These are phyloP conservation scores for Solioccasus polychromus DNA, from an alignment of 768 basidiomycete genomes.

Conservation along the genomic window DNA sequence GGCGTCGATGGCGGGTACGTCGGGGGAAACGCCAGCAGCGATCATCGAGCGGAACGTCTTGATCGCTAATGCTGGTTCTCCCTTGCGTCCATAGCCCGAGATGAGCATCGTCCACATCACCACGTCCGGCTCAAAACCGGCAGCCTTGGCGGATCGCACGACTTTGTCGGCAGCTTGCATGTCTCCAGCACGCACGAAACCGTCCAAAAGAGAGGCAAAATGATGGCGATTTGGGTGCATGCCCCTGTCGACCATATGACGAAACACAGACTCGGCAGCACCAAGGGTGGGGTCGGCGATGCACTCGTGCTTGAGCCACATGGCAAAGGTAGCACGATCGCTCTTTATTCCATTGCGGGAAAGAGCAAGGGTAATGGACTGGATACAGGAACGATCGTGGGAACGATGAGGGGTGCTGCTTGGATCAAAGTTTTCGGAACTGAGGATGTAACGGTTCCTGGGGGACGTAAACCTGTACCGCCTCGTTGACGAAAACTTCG, in stretches of 20 bases:
- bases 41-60: constrained; percentile 63
- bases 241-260: constrained; percentile 60
- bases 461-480: constrained; percentile 12
- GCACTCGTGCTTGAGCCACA: constrained; percentile 64
- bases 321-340: constrained; percentile 54
- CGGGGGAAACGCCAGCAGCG: constrained; percentile 57
- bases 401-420: constrained; percentile 39
- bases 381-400: constrained; percentile 32
- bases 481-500: constrained; percentile 35
- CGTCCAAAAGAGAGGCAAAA: constrained; percentile 72
- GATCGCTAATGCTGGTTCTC: constrained; percentile 51
- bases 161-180: constrained; percentile 52
- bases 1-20: constrained; percentile 69
- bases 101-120: constrained; percentile 80
- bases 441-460: constrained; percentile 13
- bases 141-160: constrained; percentile 48
- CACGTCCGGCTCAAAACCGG: constrained; percentile 55
- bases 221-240: constrained; percentile 73
- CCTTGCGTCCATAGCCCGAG: constrained; percentile 61
- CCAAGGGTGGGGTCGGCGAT: constrained; percentile 49
- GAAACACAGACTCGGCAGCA: constrained; percentile 53
- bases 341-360: constrained; percentile 45
- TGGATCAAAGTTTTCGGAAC: constrained; percentile 44
- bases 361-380: constrained; percentile 47
- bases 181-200: constrained; percentile 61